Base-by-base conservation (phyloP, 805 yeast species). In the Tetrapisispora arboricola region DNA sequence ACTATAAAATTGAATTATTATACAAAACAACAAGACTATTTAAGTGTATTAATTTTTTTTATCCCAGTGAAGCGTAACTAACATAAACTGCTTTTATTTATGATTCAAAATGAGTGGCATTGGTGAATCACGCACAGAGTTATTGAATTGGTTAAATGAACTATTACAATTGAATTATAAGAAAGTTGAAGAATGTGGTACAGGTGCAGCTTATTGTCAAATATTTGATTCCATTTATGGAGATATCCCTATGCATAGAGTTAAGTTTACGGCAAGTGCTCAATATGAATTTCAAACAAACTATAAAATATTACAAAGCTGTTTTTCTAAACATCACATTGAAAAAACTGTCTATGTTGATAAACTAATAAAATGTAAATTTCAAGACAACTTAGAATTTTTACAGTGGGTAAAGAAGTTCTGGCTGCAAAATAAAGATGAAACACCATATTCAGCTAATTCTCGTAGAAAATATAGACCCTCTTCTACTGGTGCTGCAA, bases 181-280 rank as follows among this genome's bases (percentile, higher is more conserved):
- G 28, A 85, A 83, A 57, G 81, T 92, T 1, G 98, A 92, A 57
- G 88, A 88, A 61, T 80, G 96, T 57, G 99, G 99, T 15, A 76
- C 83, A 2, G 99, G 99, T 2, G 96, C 96, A 1, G 90, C 86
- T 1, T 90, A 85, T 58, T 87, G 96, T 61, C 96, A 88, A 65
- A 72, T 92, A 30, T 70, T 90, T 67, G 96, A 92, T 60, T 76
- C 87, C 7, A 78, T 92, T 16, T 84, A 70, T 52, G 78, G 81
- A 9, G 95, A 86, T 50, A 71, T 92, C 16, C 92, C 96, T 1
- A 74, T 90, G 80, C 55, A 65, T 37, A 76, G 80, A 50, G 94
- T 90, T 40, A 80, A 76, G 52, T 86, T 80, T 57, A 74, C 78
- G 44, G 78, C 82, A 10, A 66, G 70, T 13, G 69, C 75, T 12